Conservation (phyloP, 1,284 basidiomycete genomes). For the Boletus semigastroideus region DNA sequence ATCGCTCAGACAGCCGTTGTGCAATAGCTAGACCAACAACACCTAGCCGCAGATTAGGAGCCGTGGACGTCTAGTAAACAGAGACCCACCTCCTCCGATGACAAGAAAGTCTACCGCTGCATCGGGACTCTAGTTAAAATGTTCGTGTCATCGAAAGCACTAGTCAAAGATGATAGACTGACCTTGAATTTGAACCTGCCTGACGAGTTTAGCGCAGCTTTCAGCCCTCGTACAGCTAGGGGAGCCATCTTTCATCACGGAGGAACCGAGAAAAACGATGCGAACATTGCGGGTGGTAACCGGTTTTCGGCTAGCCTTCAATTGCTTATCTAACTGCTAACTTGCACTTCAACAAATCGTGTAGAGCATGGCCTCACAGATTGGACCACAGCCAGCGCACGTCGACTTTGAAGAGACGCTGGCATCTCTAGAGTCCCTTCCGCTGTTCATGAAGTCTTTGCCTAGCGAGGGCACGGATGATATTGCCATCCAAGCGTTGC, state of each 20-base stretch:
- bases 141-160: background rate
- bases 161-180: constrained; percentile 6
- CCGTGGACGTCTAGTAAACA: background rate
- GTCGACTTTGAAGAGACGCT: constrained; percentile 48
- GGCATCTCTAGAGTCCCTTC: constrained; percentile 55
- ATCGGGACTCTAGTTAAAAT: constrained; percentile 57
- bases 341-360: background rate
- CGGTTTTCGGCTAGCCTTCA: background rate
- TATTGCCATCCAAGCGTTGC: constrained; percentile 77
- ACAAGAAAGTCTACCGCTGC: constrained; percentile 85
- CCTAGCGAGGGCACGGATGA: constrained; percentile 69
- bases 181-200: constrained; percentile 67
- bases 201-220: constrained; percentile 58
- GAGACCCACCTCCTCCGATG: constrained; percentile 77
- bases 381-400: constrained; percentile 38
- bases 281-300: background rate
- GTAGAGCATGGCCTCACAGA: constrained; percentile 18
- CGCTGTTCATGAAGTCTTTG: constrained; percentile 92
- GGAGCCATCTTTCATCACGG: constrained; percentile 19
- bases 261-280: background rate
- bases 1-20: constrained; percentile 66
- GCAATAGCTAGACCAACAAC: constrained; percentile 90
- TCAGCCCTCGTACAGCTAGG: constrained; percentile 48
- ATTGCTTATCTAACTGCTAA: constrained; percentile 22
- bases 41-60: constrained; percentile 42